A percentile compares a stretch with the other conserved stretches of the same genome.
Conservation (phyloP, 768 basidiomycete genomes). For the Psilocybe subaeruginosa region DNA sequence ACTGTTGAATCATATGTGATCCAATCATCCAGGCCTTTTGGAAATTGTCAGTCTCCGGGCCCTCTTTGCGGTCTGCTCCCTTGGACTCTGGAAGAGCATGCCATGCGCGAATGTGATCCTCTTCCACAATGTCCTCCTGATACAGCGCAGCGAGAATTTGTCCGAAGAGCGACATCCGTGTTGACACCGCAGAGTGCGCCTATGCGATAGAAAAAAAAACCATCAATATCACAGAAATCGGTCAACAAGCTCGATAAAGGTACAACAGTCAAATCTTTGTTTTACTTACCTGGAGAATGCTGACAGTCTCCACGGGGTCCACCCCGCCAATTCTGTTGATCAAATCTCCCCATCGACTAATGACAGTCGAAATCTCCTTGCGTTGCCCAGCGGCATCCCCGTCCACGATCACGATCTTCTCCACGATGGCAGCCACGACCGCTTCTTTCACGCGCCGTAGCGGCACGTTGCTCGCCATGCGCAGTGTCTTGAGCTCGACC, state of each 20-base stretch:
- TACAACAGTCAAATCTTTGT: not conserved
- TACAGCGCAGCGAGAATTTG: conserved; percentile 86
- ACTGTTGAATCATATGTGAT: conserved; percentile 77
- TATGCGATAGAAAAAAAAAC: conserved; percentile 25
- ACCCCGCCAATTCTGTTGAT: conserved; percentile 82
- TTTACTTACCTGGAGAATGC: conserved; percentile 69
- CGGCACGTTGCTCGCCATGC: conserved; percentile 95
- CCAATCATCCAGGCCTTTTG: conserved; percentile 73
- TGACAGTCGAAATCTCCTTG: conserved; percentile 61
- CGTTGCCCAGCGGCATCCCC: conserved; percentile 62
- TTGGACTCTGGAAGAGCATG: conserved; percentile 59
- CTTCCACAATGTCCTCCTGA: conserved; percentile 89
- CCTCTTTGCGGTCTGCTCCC: conserved; percentile 30
- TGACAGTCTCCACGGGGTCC: conserved; percentile 80
- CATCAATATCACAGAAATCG: not conserved
- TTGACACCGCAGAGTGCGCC: conserved; percentile 67
- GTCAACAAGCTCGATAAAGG: not conserved
- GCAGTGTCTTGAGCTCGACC: conserved; percentile 93
- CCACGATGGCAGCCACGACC: conserved; percentile 84
- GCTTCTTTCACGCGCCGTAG: conserved; percentile 85
- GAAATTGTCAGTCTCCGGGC: conserved; percentile 52
- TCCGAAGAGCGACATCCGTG: conserved; percentile 75
- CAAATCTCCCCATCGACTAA: conserved; percentile 81
- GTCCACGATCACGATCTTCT: conserved; percentile 64
- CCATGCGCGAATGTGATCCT: conserved; percentile 91